phyloP scores from a whole-genome alignment of 768 basidiomycete species.

The Heimioporus sp. region DNA sequence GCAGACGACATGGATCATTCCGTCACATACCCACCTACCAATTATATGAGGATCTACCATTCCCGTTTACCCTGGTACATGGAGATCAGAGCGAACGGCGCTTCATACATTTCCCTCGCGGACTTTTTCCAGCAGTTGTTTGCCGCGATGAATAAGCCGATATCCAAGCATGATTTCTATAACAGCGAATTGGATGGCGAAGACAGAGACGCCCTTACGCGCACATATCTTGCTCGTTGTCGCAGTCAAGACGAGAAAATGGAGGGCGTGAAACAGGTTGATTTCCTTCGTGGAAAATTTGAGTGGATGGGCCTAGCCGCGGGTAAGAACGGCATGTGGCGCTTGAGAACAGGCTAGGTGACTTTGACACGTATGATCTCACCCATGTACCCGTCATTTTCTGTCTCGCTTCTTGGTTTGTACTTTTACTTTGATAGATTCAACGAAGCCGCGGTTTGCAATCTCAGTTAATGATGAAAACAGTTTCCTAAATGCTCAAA shows the following conservation, averaged over 20 bases:
- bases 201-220: slow-evolving; percentile 43
- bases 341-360: slow-evolving; percentile 51
- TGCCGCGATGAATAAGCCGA: slow-evolving; percentile 40
- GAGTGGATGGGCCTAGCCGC: slow-evolving; percentile 54
- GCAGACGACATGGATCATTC: slow-evolving; percentile 52
- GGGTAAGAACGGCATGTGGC: slow-evolving; percentile 60
- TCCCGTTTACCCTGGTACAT: slow-evolving; percentile 65
- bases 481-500: no score
- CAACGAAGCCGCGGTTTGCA: not conserved
- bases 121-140: slow-evolving; percentile 53
- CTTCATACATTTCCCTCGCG: slow-evolving; percentile 55
- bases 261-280: slow-evolving; percentile 53
- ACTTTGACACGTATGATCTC: not conserved
- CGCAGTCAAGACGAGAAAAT: slow-evolving; percentile 31
- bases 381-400: not conserved
- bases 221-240: slow-evolving; percentile 47
- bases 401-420: not conserved
- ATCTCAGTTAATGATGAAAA: not conserved
- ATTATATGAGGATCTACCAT: slow-evolving; percentile 55
- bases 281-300: slow-evolving; percentile 55
- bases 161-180: slow-evolving; percentile 53
- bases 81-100: slow-evolving; percentile 44
- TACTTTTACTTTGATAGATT: not conserved
- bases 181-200: slow-evolving; percentile 52
- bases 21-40: slow-evolving; percentile 49